Conservation (phyloP, 768 basidiomycete genomes). For the Boletellus ananas region DNA sequence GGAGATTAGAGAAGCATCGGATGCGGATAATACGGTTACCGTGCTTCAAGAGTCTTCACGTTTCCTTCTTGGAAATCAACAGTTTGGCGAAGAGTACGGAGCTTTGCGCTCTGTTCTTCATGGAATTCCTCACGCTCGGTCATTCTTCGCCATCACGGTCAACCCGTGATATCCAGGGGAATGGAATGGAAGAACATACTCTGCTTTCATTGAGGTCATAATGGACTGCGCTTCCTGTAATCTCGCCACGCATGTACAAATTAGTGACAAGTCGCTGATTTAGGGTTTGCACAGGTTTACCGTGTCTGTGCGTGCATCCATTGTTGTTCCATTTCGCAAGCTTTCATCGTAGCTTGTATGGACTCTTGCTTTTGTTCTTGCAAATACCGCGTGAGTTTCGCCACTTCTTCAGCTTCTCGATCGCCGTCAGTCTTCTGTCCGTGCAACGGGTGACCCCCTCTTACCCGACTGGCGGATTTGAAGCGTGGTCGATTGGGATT, state of each 20-base stretch:
- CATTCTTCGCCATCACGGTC: slow-evolving; percentile 18
- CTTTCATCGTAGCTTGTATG: slow-evolving; percentile 17
- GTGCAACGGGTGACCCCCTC: neutral
- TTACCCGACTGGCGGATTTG: slow-evolving; percentile 27
- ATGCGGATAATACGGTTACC: slow-evolving; percentile 12
- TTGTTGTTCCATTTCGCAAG: slow-evolving; percentile 28
- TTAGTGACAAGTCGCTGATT: slow-evolving; percentile 8
- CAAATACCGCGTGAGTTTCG: slow-evolving; percentile 21
- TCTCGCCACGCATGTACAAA: slow-evolving; percentile 10
- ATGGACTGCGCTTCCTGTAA: slow-evolving; percentile 25
- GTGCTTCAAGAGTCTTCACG: slow-evolving; percentile 23
- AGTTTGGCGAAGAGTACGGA: slow-evolving; percentile 30
- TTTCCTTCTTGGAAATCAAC: slow-evolving; percentile 30
- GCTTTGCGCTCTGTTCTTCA: slow-evolving; percentile 24
- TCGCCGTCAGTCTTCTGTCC: slow-evolving; percentile 12
- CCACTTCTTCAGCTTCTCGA: slow-evolving; percentile 20
- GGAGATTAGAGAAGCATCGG: slow-evolving; percentile 8
- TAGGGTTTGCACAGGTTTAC: slow-evolving; percentile 8
- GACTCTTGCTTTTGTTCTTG: slow-evolving; percentile 30
- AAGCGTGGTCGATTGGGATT: slow-evolving; percentile 16
- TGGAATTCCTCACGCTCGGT: slow-evolving; percentile 18
- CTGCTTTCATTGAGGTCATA: slow-evolving; percentile 29
- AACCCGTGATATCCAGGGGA: slow-evolving; percentile 10
- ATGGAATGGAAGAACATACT: slow-evolving; percentile 27
- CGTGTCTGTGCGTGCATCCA: slow-evolving; percentile 18